These are phyloP conservation scores for Chamaecyparis obtusa DNA, from an alignment of 75 land plant species.

Conservation along the genomic window DNA sequence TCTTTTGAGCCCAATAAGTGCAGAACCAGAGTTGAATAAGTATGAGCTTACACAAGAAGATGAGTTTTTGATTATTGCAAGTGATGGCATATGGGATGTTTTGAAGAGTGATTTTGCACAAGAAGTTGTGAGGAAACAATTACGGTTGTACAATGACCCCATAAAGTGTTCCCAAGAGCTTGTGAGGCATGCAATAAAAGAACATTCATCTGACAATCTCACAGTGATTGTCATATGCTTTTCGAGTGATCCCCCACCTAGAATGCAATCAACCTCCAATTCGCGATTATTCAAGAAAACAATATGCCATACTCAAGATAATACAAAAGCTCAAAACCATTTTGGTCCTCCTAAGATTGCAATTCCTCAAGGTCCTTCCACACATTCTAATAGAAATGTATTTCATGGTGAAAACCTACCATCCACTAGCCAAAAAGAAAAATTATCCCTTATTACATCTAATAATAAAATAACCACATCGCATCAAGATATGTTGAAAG, in stretches of 20 bases:
- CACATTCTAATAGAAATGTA: no score
- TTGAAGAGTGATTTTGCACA: conserved; percentile 66
- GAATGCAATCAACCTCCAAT: no score
- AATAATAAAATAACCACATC: no score
- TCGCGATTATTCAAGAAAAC: no score
- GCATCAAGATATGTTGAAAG: no score
- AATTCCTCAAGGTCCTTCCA: no score
- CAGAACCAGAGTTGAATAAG: conserved; percentile 55
- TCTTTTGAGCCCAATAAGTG: conserved; percentile 49
- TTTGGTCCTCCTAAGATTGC: no score
- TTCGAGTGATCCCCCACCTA: conserved; percentile 40
- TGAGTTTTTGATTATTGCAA: conserved; percentile 54
- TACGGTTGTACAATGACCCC: conserved; percentile 57
- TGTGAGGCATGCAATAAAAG: conserved; percentile 35
- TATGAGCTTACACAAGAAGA: conserved; percentile 46
- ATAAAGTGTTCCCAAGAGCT: conserved; percentile 42
- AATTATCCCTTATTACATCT: no score
- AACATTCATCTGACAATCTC: conserved; percentile 39
- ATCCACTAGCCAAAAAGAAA: no score
- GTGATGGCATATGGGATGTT: conserved; percentile 63
- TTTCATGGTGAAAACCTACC: no score
- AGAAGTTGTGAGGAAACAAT: conserved; percentile 41
- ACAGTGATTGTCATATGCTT: conserved; percentile 47
- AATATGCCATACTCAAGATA: no score
- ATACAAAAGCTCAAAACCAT: no score